phyloP scores from a whole-genome alignment of 2,329 filamentous ascomycete species.

The Blumeriella jaapii region DNA sequence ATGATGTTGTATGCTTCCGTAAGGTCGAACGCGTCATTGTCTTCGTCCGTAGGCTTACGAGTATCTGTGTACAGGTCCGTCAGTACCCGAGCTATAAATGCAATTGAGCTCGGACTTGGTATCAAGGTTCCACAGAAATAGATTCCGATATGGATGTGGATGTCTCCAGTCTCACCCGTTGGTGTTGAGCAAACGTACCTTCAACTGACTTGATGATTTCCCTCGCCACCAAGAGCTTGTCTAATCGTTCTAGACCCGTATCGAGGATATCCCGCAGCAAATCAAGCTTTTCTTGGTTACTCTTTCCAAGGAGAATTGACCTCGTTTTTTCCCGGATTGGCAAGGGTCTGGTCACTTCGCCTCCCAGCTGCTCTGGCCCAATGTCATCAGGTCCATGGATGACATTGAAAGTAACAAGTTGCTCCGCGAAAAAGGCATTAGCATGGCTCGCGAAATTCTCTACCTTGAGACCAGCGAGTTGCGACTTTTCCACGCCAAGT shows the following conservation, averaged over 20 bases:
- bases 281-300: constrained; percentile 17
- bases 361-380: constrained; percentile 1
- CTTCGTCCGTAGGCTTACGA: constrained; percentile 9
- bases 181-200: constrained; percentile 13
- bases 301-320: constrained; percentile 8
- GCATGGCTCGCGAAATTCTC: constrained; percentile 6
- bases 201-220: constrained; percentile 21
- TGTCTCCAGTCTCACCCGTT: too few species aligned
- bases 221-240: constrained; percentile 20
- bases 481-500: constrained; percentile 9
- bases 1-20: constrained; percentile 20
- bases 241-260: constrained; percentile 10
- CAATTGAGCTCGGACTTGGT: too few species aligned
- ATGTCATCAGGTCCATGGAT: constrained; percentile 8
- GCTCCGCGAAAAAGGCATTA: constrained; percentile 10
- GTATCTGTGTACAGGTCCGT: constrained; percentile 16
- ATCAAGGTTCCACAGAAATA: too few species aligned
- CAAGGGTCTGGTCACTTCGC: constrained; percentile 12
- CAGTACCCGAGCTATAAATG: too few species aligned
- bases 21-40: constrained; percentile 15
- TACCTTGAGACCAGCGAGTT: constrained; percentile 11
- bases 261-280: constrained; percentile 17
- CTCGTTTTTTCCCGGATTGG: constrained; percentile 13
- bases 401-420: constrained; percentile 17
- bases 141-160: too few species aligned